These are phyloP conservation scores for Fagopyrum tataricum DNA, from an alignment of 148 eudicot species.

Conservation along the genomic window DNA sequence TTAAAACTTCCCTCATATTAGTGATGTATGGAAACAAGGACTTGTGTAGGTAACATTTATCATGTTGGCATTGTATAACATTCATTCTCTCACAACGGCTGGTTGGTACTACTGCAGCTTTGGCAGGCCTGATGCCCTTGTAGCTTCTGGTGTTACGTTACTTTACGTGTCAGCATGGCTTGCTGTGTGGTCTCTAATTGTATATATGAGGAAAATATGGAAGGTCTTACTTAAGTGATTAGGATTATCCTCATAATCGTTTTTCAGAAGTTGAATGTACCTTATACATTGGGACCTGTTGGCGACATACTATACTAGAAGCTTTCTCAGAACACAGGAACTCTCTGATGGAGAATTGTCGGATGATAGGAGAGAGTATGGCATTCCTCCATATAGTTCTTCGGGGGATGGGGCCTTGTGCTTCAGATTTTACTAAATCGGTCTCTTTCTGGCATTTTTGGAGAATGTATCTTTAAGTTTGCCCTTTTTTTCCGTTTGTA, in stretches of 20 bases:
- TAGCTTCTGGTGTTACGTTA: conserved; percentile 63
- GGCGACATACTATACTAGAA: background rate
- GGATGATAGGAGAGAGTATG: background rate
- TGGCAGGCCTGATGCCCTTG: conserved; percentile 41
- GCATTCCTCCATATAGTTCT: background rate
- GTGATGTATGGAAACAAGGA: too few species aligned
- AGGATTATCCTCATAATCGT: background rate
- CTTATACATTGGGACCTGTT: background rate
- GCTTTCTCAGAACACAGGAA: background rate
- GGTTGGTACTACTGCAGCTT: conserved; percentile 35
- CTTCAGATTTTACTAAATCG: background rate
- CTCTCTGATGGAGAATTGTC: background rate
- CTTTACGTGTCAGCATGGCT: conserved; percentile 89
- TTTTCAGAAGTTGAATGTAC: background rate
- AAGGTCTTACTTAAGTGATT: conserved; percentile 58
- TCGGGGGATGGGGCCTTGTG: background rate
- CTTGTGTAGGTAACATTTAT: too few species aligned
- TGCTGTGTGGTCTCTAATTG: conserved; percentile 83
- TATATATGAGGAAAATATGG: conserved; percentile 90
- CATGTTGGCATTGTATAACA: too few species aligned
- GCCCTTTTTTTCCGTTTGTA: background rate
- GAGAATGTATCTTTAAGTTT: background rate
- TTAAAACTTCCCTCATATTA: too few species aligned
- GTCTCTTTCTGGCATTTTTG: background rate
- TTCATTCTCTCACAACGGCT: background rate